A percentile compares a stretch with the other conserved stretches of the same genome.
These are phyloP conservation scores for Gremmenia infestans DNA, from an alignment of 2,329 filamentous ascomycete genomes.

Conservation along the genomic window DNA sequence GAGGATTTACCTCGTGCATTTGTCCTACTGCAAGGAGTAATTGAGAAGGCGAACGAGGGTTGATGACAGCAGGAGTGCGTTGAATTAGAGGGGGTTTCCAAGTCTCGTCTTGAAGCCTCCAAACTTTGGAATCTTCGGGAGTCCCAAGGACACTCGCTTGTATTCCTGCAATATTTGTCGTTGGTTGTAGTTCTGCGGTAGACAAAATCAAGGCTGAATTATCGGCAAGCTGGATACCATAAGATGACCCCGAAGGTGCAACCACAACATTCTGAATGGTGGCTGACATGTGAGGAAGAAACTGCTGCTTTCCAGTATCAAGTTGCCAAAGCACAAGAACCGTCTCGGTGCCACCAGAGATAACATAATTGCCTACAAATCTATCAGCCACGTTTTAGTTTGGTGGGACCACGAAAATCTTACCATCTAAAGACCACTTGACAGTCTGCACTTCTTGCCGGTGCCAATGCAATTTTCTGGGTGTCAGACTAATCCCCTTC, in stretches of 20 bases:
- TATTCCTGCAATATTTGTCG: conserved; percentile 76
- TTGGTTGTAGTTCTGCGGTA: conserved; percentile 82
- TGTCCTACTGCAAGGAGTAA: conserved; percentile 65
- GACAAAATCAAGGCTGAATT: conserved; percentile 90
- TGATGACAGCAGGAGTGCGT: conserved; percentile 54
- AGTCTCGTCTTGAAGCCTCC: conserved; percentile 37
- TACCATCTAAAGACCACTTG: conserved; percentile 91
- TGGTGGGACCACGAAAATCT: conserved; percentile 21
- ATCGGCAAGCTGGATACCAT: conserved; percentile 80
- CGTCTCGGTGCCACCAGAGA: conserved; percentile 88
- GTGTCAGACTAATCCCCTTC: conserved; percentile 37
- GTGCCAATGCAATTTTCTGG: conserved; percentile 83
- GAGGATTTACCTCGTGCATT: conserved; percentile 50
- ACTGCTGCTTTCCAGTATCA: conserved; percentile 76
- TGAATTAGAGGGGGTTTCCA: conserved; percentile 27
- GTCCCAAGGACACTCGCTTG: conserved; percentile 56
- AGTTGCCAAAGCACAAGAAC: conserved; percentile 91
- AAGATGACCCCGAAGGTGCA: conserved; percentile 73
- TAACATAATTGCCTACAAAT: conserved; percentile 74
- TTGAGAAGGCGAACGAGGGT: conserved; percentile 56
- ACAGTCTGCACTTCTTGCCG: conserved; percentile 74
- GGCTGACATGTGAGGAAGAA: conserved; percentile 84
- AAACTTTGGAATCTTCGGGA: conserved; percentile 43
- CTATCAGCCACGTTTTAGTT: conserved; percentile 28
- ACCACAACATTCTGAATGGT: conserved; percentile 80